Conservation (phyloP, 805 yeast species). For the Groenewaldozyma salmanticensis region DNA sequence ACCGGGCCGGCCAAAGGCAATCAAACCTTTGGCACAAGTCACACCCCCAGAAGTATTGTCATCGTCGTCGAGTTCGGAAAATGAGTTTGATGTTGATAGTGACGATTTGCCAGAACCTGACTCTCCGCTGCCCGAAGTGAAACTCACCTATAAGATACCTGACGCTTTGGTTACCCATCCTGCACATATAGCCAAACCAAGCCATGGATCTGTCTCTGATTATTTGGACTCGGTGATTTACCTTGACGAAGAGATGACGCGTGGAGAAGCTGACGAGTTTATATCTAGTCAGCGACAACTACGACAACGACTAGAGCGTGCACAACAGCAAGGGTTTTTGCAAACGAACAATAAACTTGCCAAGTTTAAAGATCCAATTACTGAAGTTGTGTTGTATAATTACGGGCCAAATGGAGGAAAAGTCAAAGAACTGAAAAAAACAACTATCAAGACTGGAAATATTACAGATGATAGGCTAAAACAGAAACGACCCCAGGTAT, state of each 20-base stretch:
- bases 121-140: conserved; percentile 5
- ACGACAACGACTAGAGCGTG: conserved; percentile 37
- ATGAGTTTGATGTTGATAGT: too few relatives aligned
- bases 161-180: conserved; percentile 51
- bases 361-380: conserved; percentile 39
- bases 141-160: conserved; percentile 10
- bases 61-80: too few relatives aligned
- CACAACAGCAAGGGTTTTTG: conserved; percentile 29
- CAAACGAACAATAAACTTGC: conserved; percentile 21
- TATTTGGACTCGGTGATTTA: conserved; percentile 48
- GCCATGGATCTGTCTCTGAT: conserved; percentile 32
- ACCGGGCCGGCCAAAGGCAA: too few relatives aligned
- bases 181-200: conserved; percentile 40
- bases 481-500: conserved; percentile 39
- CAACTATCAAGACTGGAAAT: too few relatives aligned
- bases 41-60: too few relatives aligned
- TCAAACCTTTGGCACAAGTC: too few relatives aligned
- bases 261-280: conserved; percentile 51
- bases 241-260: conserved; percentile 50
- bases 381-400: neutral
- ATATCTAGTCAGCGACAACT: conserved; percentile 43
- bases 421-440: too few relatives aligned
- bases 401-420: too few relatives aligned
- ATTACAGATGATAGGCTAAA: too few relatives aligned
- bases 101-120: conserved; percentile 7